These are phyloP conservation scores for Neurospora sp. DNA, from an alignment of 495 filamentous ascomycete species.

Conservation along the genomic window DNA sequence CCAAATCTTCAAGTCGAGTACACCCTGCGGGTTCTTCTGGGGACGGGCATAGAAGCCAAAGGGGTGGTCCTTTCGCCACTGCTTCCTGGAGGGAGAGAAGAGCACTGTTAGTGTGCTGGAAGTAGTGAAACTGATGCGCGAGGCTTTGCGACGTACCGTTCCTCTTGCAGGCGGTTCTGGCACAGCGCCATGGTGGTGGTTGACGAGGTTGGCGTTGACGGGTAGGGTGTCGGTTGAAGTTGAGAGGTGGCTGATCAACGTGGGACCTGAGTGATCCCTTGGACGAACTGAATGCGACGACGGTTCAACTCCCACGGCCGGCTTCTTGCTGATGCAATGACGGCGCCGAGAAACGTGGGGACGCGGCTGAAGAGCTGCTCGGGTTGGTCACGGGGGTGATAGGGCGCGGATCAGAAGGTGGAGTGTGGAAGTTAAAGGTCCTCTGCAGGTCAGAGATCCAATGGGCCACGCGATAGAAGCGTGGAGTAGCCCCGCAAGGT, in stretches of 20 bases:
- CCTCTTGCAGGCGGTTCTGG: constrained; percentile 80
- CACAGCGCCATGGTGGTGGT: constrained; percentile 66
- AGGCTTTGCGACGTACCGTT: constrained; percentile 52
- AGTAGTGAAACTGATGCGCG: neutral
- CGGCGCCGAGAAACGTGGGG: constrained; percentile 10
- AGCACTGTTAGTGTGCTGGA: neutral
- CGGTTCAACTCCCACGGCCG: neutral
- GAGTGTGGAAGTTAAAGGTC: constrained; percentile 12
- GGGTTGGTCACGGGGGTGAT: constrained; percentile 12
- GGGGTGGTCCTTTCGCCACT: constrained; percentile 93
- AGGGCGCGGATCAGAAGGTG: constrained; percentile 2
- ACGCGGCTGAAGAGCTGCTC: constrained; percentile 7
- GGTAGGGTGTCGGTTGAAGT: constrained; percentile 2
- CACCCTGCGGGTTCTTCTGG: constrained; percentile 63
- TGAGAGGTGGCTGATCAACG: constrained; percentile 10
- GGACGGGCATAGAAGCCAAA: constrained; percentile 97
- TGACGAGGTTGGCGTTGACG: neutral
- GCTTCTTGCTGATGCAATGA: constrained; percentile 2
- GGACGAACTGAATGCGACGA: neutral
- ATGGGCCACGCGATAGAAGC: constrained; percentile 1
- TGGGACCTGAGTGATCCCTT: neutral
- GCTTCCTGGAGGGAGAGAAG: constrained; percentile 51
- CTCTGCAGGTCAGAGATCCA: constrained; percentile 11
- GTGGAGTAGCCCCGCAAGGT: neutral
- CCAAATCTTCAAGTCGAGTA: constrained; percentile 90